Conservation (phyloP, 192 early-diverging fungal species). For the Coemansia pectinata region DNA sequence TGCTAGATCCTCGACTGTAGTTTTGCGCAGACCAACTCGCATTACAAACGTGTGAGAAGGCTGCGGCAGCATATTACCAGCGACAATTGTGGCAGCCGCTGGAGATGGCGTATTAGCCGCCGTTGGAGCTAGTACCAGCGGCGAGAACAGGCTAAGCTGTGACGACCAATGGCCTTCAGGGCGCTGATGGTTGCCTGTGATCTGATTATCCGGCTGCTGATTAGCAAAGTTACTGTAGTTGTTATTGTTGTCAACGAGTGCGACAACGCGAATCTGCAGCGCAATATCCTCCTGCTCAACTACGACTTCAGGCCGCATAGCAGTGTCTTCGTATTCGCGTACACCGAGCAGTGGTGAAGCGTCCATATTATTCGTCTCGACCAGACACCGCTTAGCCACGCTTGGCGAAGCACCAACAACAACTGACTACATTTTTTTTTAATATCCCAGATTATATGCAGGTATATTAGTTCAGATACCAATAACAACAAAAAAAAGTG, state of each 20-base stretch:
- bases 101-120: background rate
- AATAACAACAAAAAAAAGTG: too few relatives aligned
- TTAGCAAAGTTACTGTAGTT: background rate
- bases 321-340: background rate
- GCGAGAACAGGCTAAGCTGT: slow-evolving; percentile 17
- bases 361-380: slow-evolving; percentile 12
- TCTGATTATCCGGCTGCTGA: background rate
- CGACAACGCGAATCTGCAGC: background rate
- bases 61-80: background rate
- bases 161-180: background rate
- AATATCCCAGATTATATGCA: background rate
- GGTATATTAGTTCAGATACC: background rate
- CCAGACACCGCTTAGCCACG: background rate
- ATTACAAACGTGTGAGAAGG: background rate
- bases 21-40: background rate
- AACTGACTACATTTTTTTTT: background rate
- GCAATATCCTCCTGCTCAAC: background rate
- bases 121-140: slow-evolving; percentile 15
- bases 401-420: background rate
- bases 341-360: slow-evolving; percentile 18
- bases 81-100: background rate
- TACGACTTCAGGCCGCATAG: background rate
- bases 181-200: background rate
- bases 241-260: background rate
- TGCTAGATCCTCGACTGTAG: slow-evolving; percentile 37